These are phyloP conservation scores for Rhododendron molle DNA, from an alignment of 148 eudicot genomes.

Conservation along the genomic window DNA sequence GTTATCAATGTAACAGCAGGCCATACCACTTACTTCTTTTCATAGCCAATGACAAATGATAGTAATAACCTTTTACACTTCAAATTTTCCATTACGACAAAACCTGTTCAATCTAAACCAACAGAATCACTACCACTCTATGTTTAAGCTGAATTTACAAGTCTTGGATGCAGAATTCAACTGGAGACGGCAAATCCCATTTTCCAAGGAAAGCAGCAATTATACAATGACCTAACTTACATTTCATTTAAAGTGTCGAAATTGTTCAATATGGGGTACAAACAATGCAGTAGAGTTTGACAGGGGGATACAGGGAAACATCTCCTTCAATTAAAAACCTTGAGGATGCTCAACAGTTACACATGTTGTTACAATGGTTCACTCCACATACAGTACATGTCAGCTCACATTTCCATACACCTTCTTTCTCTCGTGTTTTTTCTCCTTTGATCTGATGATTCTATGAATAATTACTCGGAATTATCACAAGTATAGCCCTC, in stretches of 20 bases:
- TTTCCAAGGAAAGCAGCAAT: neutral
- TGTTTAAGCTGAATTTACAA: neutral
- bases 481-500: constrained; percentile 17
- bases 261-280: neutral
- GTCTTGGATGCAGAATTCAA: neutral
- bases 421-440: constrained; percentile 9
- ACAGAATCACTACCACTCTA: neutral
- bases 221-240: neutral
- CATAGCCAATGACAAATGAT: neutral
- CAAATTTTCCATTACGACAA: neutral
- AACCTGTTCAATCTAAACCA: neutral
- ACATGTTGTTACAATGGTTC: constrained; percentile 21
- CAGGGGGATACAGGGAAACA: constrained; percentile 7
- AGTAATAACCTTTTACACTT: neutral
- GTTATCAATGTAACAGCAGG: neutral
- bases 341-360: constrained; percentile 37
- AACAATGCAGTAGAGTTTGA: constrained; percentile 5
- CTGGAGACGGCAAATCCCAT: neutral
- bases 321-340: constrained; percentile 28
- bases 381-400: constrained; percentile 3
- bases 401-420: constrained; percentile 9
- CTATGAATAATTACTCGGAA: constrained; percentile 11
- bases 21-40: neutral
- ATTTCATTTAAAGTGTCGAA: neutral
- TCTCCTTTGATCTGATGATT: constrained; percentile 10